Conservation (phyloP, 106 monocot genomes). For the Acanthochlamys bracteata region DNA sequence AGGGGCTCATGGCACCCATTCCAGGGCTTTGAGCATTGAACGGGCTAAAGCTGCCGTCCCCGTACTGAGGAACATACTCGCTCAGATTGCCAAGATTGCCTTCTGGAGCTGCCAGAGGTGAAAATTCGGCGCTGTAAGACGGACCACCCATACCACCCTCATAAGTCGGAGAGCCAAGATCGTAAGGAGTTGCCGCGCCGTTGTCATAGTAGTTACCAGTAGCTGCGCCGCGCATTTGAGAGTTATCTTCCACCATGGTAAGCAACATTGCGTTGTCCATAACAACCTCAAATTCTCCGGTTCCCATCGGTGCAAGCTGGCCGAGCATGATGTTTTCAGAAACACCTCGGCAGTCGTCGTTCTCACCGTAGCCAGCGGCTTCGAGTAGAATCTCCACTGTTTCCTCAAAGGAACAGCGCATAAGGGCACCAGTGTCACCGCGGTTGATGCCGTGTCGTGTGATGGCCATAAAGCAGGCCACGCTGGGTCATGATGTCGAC, state of each 20-base stretch:
- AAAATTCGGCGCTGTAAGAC: no score
- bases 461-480: constrained; percentile 96
- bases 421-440: constrained; percentile 89
- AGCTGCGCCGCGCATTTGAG: constrained; percentile 89
- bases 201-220: constrained; percentile 88
- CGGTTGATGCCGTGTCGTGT: constrained; percentile 95
- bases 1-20: constrained; percentile 62
- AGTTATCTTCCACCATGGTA: constrained; percentile 83
- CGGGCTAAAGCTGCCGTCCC: constrained; percentile 75
- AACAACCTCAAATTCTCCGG: constrained; percentile 67
- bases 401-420: constrained; percentile 98
- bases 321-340: constrained; percentile 97
- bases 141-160: constrained; percentile 99
- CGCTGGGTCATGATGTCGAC: constrained; percentile 96
- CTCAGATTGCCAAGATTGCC: no score
- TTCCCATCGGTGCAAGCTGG: constrained; percentile 95
- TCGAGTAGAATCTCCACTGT: constrained; percentile 96
- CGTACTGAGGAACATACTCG: constrained; percentile 76
- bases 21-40: constrained; percentile 84
- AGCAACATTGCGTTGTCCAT: constrained; percentile 92
- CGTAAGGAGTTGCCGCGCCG: constrained; percentile 68
- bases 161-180: constrained; percentile 77
- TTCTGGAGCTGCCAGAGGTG: no score
- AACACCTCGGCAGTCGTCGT: constrained; percentile 80
- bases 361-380: constrained; percentile 90